Evolutionary conservation across 352 stramenopile species (phyloP).

Genomic region (Phytophthora lateralis): DNA sequence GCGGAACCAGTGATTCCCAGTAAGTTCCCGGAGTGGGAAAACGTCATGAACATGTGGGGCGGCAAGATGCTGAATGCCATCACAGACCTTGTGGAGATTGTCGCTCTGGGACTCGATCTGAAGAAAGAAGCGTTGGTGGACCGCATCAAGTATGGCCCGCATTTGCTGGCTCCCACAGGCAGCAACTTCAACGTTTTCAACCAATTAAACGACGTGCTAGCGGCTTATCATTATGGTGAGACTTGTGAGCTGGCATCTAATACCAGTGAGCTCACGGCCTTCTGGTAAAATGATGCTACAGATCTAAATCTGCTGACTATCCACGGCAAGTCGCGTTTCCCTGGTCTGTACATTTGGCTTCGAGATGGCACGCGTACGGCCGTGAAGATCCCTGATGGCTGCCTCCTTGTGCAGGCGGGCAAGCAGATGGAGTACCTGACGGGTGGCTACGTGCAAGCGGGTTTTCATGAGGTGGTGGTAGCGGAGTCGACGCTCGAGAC

Average conservation of each 20-base stretch:
- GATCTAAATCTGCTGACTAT: conserved; percentile 95
- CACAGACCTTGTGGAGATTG: conserved; percentile 86
- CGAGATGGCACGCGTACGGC: conserved; percentile 84
- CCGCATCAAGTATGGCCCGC: conserved; percentile 85
- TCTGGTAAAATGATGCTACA: conserved; percentile 18
- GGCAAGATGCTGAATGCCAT: conserved; percentile 88
- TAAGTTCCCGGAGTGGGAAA: conserved; percentile 87
- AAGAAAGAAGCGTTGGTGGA: conserved; percentile 79
- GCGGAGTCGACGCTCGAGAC: conserved; percentile 71
- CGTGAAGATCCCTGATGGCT: conserved; percentile 91
- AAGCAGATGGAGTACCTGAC: conserved; percentile 95
- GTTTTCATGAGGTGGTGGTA: conserved; percentile 93
- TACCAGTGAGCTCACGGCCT: conserved; percentile 5
- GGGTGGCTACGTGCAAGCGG: conserved; percentile 89
- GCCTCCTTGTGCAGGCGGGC: conserved; percentile 88
- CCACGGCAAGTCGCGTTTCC: conserved; percentile 92
- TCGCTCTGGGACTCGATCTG: conserved; percentile 85
- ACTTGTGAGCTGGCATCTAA: conserved; percentile 2
- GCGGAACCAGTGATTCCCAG: conserved; percentile 86
- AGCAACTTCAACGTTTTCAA: conserved; percentile 89
- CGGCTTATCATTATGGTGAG: conserved; percentile 91
- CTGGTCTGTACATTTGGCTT: conserved; percentile 91
- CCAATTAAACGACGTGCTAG: conserved; percentile 84
- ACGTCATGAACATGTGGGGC: conserved; percentile 93
- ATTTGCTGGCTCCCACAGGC: conserved; percentile 91